These are phyloP conservation scores for Pseudodiploospora longispora DNA, from an alignment of 2,329 filamentous ascomycete genomes.

Conservation along the genomic window DNA sequence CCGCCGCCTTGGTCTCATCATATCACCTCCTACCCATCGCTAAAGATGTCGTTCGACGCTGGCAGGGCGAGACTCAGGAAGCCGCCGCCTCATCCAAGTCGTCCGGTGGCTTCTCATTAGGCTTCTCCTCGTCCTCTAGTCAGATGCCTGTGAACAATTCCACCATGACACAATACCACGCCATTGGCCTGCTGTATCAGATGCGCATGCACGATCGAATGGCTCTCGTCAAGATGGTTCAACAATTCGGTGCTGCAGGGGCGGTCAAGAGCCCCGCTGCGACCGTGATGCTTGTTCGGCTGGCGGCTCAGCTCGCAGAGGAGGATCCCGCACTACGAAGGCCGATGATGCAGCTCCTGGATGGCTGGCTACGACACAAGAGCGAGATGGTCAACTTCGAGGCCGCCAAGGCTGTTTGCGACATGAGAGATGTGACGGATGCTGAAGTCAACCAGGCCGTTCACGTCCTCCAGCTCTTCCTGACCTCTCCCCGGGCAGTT, in stretches of 20 bases:
- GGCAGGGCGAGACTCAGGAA: conserved; percentile 98
- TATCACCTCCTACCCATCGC: conserved; percentile 97
- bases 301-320: conserved; percentile 89
- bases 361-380: conserved; percentile 96
- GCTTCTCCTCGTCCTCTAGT: conserved; percentile 74
- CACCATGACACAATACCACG: conserved; percentile 97
- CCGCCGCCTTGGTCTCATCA: conserved; percentile 89
- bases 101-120: conserved; percentile 80
- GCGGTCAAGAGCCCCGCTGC: conserved; percentile 93
- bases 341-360: conserved; percentile 94
- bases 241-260: conserved; percentile 88
- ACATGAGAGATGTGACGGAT: conserved; percentile 88
- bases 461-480: conserved; percentile 90
- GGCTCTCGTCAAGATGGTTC: conserved; percentile 99
- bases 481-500: conserved; percentile 88
- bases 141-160: conserved; percentile 81
- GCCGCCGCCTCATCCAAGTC: conserved; percentile 87
- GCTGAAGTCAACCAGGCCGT: conserved; percentile 86
- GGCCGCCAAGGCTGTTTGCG: conserved; percentile 94
- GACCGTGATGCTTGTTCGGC: conserved; percentile 81
- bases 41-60: conserved; percentile 88
- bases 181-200: conserved; percentile 93
- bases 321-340: conserved; percentile 83
- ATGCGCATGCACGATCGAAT: conserved; percentile 97
- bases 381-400: conserved; percentile 99